Percentiles rank a stretch among this genome's conserved stretches.
Conservation (phyloP, 148 eudicot species). For the Chenopodium formosanum region DNA sequence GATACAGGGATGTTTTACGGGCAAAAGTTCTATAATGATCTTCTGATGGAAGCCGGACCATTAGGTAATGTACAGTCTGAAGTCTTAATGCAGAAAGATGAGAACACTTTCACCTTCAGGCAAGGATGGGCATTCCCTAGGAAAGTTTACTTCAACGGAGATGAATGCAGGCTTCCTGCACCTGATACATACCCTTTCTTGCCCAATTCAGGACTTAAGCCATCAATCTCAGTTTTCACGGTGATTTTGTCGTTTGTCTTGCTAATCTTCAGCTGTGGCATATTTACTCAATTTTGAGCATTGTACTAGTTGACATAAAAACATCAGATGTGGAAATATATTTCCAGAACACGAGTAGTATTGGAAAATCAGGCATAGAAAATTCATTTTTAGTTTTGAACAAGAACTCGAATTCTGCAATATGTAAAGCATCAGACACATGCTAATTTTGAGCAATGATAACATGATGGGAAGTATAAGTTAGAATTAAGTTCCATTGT, state of each 20-base stretch:
- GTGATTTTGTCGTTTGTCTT: conserved; percentile 5
- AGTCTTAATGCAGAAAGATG: conserved; percentile 66
- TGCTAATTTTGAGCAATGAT: not conserved
- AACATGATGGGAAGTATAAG: not conserved
- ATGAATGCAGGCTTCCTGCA: conserved; percentile 72
- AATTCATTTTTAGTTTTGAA: conserved; percentile 3
- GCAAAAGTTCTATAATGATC: conserved; percentile 68
- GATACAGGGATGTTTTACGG: conserved; percentile 92
- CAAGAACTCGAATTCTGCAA: conserved; percentile 7
- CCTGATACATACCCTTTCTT: conserved; percentile 67
- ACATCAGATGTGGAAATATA: not conserved
- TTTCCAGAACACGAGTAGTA: not conserved
- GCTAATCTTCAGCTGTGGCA: conserved; percentile 4
- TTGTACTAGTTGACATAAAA: not conserved
- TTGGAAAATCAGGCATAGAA: conserved; percentile 9
- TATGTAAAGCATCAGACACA: conserved; percentile 8
- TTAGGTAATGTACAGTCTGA: conserved; percentile 78
- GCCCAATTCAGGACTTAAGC: conserved; percentile 48
- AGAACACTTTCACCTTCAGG: conserved; percentile 57
- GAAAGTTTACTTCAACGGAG: conserved; percentile 85
- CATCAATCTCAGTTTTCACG: conserved; percentile 1
- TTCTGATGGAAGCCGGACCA: conserved; percentile 77
- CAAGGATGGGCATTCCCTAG: conserved; percentile 89
- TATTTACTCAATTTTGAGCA: conserved; percentile 1
- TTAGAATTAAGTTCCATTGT: not conserved